Evolutionary conservation across 1,284 basidiomycete species (phyloP).

Genomic region (Omphalotus olearius): DNA sequence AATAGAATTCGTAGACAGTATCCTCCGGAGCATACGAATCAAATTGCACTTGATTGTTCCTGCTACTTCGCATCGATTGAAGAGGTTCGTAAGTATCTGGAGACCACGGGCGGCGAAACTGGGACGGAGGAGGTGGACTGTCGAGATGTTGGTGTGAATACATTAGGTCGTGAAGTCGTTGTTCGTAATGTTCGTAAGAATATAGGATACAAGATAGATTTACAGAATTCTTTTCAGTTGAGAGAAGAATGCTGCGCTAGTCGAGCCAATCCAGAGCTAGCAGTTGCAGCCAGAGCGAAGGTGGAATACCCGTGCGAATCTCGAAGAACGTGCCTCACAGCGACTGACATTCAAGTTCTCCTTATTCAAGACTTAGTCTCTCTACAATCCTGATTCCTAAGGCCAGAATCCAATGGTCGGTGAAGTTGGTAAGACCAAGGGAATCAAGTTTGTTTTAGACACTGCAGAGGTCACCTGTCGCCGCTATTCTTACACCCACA

Average conservation of each 20-base stretch:
- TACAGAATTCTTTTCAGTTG: not conserved
- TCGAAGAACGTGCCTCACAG: no score
- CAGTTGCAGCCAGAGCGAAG: no score
- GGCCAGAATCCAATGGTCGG: no score
- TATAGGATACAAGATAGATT: not conserved
- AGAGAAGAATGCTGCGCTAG: no score
- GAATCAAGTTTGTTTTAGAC: no score
- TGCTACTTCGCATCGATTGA: constrained; percentile 28
- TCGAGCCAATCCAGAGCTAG: no score
- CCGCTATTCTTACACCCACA: not conserved
- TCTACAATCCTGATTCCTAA: no score
- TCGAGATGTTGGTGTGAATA: constrained; percentile 38
- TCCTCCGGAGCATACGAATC: constrained; percentile 15
- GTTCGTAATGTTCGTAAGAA: not conserved
- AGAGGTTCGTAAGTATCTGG: constrained; percentile 55
- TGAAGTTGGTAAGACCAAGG: no score
- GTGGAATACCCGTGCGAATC: no score
- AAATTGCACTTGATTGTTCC: constrained; percentile 5
- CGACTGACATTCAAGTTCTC: no score
- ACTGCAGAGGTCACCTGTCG: constrained; percentile 1
- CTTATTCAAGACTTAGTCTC: no score
- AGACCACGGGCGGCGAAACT: constrained; percentile 57
- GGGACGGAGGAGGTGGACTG: constrained; percentile 48
- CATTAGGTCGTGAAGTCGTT: constrained; percentile 21
- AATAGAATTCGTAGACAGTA: constrained; percentile 17